phyloP scores from a whole-genome alignment of 257 asterid species.

The Linderniella brevidens region DNA sequence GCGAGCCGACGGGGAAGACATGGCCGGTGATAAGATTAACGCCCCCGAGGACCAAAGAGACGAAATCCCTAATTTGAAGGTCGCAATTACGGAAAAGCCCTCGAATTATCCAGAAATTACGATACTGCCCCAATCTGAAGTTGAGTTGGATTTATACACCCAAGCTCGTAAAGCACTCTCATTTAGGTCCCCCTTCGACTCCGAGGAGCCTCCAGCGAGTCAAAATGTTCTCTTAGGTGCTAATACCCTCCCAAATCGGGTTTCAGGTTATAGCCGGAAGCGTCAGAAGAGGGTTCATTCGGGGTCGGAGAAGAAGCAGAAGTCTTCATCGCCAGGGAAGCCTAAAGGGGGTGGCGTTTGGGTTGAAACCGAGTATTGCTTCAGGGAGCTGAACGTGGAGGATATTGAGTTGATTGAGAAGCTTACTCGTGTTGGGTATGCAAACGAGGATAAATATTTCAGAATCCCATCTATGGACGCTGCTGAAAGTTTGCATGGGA shows the following conservation, averaged over 20 bases:
- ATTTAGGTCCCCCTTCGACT: conserved; percentile 57
- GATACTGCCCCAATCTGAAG: conserved; percentile 22
- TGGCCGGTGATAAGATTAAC: conserved; percentile 47
- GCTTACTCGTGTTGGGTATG: too few species aligned
- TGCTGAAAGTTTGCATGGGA: too few species aligned
- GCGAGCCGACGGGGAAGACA: conserved; percentile 43
- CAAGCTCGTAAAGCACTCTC: conserved; percentile 77
- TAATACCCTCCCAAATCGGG: conserved; percentile 42
- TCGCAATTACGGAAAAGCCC: conserved; percentile 53
- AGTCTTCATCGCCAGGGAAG: conserved; percentile 25
- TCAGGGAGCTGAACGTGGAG: too few species aligned
- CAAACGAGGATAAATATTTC: too few species aligned
- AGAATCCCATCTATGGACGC: too few species aligned
- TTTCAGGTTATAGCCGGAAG: conserved; percentile 50
- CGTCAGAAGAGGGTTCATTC: conserved; percentile 64
- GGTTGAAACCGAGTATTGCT: conserved; percentile 64
- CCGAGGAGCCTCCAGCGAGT: conserved; percentile 32
- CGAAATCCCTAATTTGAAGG: conserved; percentile 25
- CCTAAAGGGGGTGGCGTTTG: too few species aligned
- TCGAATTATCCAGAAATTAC: conserved; percentile 20
- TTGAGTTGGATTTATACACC: conserved; percentile 37
- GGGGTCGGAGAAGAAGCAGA: conserved; percentile 41
- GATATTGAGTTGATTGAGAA: too few species aligned
- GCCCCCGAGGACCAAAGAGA: conserved; percentile 26
- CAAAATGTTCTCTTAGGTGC: conserved; percentile 19